Evolutionary conservation across 1,284 basidiomycete genomes (phyloP), one percentile per base, ranked within the genome.

Genomic region (Ceratobasidium sp.): DNA sequence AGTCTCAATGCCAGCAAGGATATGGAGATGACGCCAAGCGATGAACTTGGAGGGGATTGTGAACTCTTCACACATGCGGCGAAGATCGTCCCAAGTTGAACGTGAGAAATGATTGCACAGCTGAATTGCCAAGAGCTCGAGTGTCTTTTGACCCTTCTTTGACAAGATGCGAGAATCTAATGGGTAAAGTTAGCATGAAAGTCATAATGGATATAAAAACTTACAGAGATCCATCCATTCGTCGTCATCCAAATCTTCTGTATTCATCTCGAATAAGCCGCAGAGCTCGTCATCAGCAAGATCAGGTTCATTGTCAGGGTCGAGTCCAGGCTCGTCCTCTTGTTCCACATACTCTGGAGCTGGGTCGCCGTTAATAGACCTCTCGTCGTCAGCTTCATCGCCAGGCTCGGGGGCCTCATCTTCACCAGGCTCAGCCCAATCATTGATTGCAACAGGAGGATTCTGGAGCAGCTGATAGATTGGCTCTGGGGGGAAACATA

Each of bases 91-190:
- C 24, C 31, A 66, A 13, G 49, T 54, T 11, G 4, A 1, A 16
- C 49, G 48, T 7, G 49, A 66, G 49, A 66, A 54, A 27, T 54
- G 64, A 11, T 29, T 54, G 19, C 64, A 19, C 31, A 66, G 64
- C 1, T 29, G 48, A 48, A 48, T 66, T 11, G 48, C 48, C 0
- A 66, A 22, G 22, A 66, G 24, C 24, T 22, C 8, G 22, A 66
- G 48, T 4, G 24, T 34, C 14, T 37, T 66, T 19, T 48, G 5
- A 24, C 53, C 64, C 48, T 39, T 53, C 19, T 46, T 2, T 1
- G 64, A 37, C n/a, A 37, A 19, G 19, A 29, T 24, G 13, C 31
- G 27, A 13, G 24, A 27, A 31, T 56, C 53, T 56, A 56, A 22
- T 56, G 27, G 22, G 53, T 16, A 34, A 14, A 53, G 29, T 34